Percentiles rank a stretch among this genome's conserved stretches.
phyloP scores from a whole-genome alignment of 1,139 yeast genomes.

The Debaryomyces nepalensis region DNA sequence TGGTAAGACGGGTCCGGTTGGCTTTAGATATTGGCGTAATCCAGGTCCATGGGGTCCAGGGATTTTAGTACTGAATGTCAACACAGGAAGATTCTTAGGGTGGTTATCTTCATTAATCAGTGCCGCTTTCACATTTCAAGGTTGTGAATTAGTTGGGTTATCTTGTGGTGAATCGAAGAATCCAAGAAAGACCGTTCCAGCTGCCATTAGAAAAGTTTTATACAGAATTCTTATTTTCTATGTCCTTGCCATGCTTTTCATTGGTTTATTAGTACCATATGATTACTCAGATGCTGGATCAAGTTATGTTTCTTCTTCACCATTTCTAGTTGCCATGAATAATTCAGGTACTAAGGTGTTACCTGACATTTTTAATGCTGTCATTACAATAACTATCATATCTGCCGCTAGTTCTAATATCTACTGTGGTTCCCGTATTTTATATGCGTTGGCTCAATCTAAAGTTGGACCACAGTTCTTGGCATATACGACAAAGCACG shows the following conservation, averaged over 20 bases:
- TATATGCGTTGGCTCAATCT: conserved; percentile 66
- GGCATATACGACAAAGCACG: background rate
- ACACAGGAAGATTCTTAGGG: conserved; percentile 64
- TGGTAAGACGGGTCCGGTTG: conserved; percentile 71
- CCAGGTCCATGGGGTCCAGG: conserved; percentile 90
- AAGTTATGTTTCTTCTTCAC: conserved; percentile 46
- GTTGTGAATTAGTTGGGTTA: conserved; percentile 82
- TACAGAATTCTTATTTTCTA: conserved; percentile 81
- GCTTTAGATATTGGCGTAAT: conserved; percentile 88
- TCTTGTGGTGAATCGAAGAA: conserved; percentile 88
- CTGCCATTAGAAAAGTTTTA: conserved; percentile 81
- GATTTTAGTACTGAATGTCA: conserved; percentile 43
- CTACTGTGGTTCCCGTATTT: conserved; percentile 75
- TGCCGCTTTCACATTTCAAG: conserved; percentile 81
- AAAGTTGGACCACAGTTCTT: conserved; percentile 65
- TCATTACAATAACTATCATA: conserved; percentile 66
- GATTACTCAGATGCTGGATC: conserved; percentile 49
- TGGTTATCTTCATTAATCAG: conserved; percentile 66
- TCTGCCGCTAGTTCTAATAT: conserved; percentile 86
- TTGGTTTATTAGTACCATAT: conserved; percentile 83
- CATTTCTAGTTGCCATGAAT: conserved; percentile 60
- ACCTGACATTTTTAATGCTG: conserved; percentile 77
- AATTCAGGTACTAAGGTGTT: conserved; percentile 72
- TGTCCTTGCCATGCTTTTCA: conserved; percentile 76
- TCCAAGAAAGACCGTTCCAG: conserved; percentile 82